Percentiles rank a stretch among this genome's conserved stretches.
Evolutionary conservation across 78 protist genomes (phyloP).

Genomic region (Creolimax fragrantissima): DNA sequence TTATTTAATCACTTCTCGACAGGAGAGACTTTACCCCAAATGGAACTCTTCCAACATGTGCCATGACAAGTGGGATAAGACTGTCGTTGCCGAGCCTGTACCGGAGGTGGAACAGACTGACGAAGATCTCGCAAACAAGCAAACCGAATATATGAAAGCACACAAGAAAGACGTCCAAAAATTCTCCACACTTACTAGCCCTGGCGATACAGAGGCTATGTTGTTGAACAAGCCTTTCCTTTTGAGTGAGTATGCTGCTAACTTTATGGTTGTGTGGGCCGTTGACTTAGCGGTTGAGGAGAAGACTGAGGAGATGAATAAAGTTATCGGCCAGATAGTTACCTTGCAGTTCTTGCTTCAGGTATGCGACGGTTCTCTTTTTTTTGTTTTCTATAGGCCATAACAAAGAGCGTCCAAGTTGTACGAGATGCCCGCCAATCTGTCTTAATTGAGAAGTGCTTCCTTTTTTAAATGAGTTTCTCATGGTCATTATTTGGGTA

Average conservation of each 20-base stretch:
- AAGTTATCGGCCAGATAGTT: constrained; percentile 12
- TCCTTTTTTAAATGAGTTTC: no score
- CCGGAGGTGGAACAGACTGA: not conserved
- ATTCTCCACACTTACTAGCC: not conserved
- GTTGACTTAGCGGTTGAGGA: constrained; percentile 23
- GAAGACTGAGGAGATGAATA: constrained; percentile 7
- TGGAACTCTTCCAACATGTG: constrained; percentile 41
- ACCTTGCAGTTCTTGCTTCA: not conserved
- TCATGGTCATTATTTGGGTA: no score
- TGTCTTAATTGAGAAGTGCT: no score
- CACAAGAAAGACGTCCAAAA: not conserved
- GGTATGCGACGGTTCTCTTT: no score
- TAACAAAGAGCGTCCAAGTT: no score
- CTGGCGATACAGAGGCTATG: not conserved
- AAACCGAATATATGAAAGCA: not conserved
- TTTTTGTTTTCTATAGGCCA: no score
- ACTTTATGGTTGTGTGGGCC: constrained; percentile 15
- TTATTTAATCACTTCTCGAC: no score
- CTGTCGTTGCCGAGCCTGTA: not conserved
- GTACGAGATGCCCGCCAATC: no score
- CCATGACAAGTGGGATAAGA: constrained; percentile 7
- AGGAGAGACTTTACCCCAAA: not conserved
- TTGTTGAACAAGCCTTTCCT: constrained; percentile 9
- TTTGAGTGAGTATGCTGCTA: constrained; percentile 10
- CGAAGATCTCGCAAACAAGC: not conserved